phyloP scores from a whole-genome alignment of 2,329 filamentous ascomycete species.

The Exophiala mesophila region DNA sequence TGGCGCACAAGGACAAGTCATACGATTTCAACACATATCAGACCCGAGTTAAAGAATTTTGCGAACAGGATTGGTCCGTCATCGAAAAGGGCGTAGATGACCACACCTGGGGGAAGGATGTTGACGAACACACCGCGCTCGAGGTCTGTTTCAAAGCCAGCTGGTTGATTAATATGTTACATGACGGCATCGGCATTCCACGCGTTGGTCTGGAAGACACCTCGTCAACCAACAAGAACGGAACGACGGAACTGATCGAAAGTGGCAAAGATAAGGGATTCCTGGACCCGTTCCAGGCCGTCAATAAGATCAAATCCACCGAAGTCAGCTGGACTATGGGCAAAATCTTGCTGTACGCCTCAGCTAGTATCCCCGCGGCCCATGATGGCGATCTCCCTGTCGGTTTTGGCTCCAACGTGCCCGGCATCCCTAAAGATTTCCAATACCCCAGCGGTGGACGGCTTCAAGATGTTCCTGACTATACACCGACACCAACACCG shows the following conservation, averaged over 20 bases:
- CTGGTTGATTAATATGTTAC: constrained; percentile 94
- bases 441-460: constrained; percentile 58
- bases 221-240: constrained; percentile 55
- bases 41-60: constrained; percentile 76
- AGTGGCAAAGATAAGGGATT: constrained; percentile 70
- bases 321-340: constrained; percentile 97
- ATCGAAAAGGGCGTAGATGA: constrained; percentile 64
- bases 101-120: constrained; percentile 69
- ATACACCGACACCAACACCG: constrained; percentile 17
- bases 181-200: constrained; percentile 92
- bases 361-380: constrained; percentile 70
- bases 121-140: constrained; percentile 67
- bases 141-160: constrained; percentile 97
- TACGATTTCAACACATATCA: constrained; percentile 93
- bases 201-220: constrained; percentile 70
- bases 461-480: constrained; percentile 30
- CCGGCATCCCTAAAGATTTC: constrained; percentile 67
- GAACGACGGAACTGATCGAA: constrained; percentile 64
- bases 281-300: constrained; percentile 80
- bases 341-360: constrained; percentile 92
- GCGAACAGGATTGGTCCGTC: constrained; percentile 71
- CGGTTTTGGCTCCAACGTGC: constrained; percentile 85
- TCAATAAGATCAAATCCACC: constrained; percentile 83
- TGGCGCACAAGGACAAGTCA: constrained; percentile 67
- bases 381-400: constrained; percentile 64